phyloP scores from a whole-genome alignment of 2,329 filamentous ascomycete species.

The Colletotrichum magnum region DNA sequence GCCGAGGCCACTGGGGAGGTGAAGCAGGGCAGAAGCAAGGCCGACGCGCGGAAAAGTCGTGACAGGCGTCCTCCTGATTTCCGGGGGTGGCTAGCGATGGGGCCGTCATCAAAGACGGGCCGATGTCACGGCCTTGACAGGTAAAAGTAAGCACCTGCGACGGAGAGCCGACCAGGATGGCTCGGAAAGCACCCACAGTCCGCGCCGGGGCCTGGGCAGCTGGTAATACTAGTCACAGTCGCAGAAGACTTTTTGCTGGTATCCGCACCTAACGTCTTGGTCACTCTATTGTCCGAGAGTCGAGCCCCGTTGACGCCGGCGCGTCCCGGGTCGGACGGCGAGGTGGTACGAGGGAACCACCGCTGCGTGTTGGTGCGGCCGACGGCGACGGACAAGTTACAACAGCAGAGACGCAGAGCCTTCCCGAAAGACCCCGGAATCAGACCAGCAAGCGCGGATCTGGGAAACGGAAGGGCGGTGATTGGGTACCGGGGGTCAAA shows the following conservation, averaged over 20 bases:
- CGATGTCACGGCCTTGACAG: constrained; percentile 38
- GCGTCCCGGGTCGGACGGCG: constrained; percentile 21
- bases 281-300: not conserved
- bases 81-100: constrained; percentile 29
- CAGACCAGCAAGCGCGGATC: constrained; percentile 31
- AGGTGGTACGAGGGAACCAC: constrained; percentile 23
- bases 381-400: not conserved
- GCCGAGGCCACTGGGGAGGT: constrained; percentile 14
- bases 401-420: constrained; percentile 1
- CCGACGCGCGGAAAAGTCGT: constrained; percentile 2
- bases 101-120: constrained; percentile 40
- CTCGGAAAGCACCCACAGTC: constrained; percentile 32
- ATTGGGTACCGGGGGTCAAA: constrained; percentile 27
- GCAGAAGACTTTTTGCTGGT: not conserved
- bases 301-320: constrained; percentile 16
- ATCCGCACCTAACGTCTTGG: not conserved
- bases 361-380: too few species aligned
- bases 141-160: constrained; percentile 36
- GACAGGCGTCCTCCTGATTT: constrained; percentile 24
- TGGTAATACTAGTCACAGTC: constrained; percentile 6
- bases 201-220: constrained; percentile 14
- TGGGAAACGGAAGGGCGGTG: not conserved
- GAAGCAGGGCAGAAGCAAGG: constrained; percentile 27
- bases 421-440: constrained; percentile 23
- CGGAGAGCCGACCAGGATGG: constrained; percentile 28